A percentile compares a stretch with the other conserved stretches of the same genome.
Evolutionary conservation across 2,329 filamentous ascomycete genomes (phyloP).

Genomic region (Alternaria longipes): DNA sequence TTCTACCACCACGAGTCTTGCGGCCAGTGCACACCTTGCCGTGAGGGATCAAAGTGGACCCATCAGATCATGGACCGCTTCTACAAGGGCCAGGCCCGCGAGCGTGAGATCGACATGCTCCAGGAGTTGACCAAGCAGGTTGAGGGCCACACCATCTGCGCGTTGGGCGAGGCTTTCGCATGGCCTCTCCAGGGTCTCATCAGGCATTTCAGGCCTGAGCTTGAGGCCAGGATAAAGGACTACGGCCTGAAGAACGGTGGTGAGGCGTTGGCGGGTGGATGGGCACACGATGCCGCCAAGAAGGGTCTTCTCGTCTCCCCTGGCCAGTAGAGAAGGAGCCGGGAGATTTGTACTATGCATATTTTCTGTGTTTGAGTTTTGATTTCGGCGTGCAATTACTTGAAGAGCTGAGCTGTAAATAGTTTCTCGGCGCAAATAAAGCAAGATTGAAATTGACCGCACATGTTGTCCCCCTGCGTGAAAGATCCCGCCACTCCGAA

Average conservation of each 20-base stretch:
- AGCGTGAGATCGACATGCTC: slow-evolving; percentile 98
- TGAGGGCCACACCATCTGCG: slow-evolving; percentile 98
- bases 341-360: slow-evolving; percentile 42
- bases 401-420: slow-evolving; percentile 47
- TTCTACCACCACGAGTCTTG: slow-evolving; percentile 99
- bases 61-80: slow-evolving; percentile 99
- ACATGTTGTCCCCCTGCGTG: neutral
- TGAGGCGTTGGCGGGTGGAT: slow-evolving; percentile 83
- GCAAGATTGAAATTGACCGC: slow-evolving; percentile 23
- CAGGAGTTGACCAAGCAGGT: slow-evolving; percentile 99
- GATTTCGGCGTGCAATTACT: slow-evolving; percentile 15
- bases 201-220: slow-evolving; percentile 95
- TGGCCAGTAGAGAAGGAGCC: slow-evolving; percentile 70
- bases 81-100: slow-evolving; percentile 86
- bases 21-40: slow-evolving; percentile 98
- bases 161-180: slow-evolving; percentile 95
- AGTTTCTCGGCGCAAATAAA: slow-evolving; percentile 43
- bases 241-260: slow-evolving; percentile 79
- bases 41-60: slow-evolving; percentile 98
- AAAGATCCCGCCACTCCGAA: slow-evolving; percentile 13
- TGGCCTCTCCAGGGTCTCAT: slow-evolving; percentile 99
- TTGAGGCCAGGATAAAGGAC: slow-evolving; percentile 88
- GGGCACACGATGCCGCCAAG: slow-evolving; percentile 76
- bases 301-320: slow-evolving; percentile 88
- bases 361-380: slow-evolving; percentile 14